phyloP scores from a whole-genome alignment of 1,284 basidiomycete genomes.

The Hemileia vastatrix region DNA sequence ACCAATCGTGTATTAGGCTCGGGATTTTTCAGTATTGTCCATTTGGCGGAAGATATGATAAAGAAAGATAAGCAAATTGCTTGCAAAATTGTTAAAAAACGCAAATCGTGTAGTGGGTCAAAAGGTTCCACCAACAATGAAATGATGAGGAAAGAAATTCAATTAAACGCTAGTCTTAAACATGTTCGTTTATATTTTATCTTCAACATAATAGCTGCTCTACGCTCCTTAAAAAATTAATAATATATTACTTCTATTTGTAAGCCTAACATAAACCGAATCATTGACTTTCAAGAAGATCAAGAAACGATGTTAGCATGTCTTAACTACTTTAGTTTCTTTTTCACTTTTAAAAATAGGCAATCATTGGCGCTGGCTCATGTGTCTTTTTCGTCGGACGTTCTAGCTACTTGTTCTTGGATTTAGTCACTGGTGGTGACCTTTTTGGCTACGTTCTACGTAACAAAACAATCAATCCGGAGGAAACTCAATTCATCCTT shows the following conservation, averaged over 20 bases:
- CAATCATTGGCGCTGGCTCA: neutral
- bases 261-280: slow-evolving; percentile 22
- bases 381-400: too few species aligned
- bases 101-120: neutral
- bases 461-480: slow-evolving; percentile 6
- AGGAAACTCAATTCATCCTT: slow-evolving; percentile 17
- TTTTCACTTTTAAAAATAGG: neutral
- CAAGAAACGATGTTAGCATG: slow-evolving; percentile 14
- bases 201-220: too few species aligned
- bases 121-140: neutral
- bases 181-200: slow-evolving; percentile 9
- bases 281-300: slow-evolving; percentile 15
- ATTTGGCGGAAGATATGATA: slow-evolving; percentile 7
- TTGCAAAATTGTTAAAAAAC: slow-evolving; percentile 16
- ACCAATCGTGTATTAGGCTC: slow-evolving; percentile 17
- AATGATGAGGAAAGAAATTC: slow-evolving; percentile 12
- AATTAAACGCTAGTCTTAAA: slow-evolving; percentile 19
- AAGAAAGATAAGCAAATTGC: slow-evolving; percentile 10
- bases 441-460: slow-evolving; percentile 20
- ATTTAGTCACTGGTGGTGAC: slow-evolving; percentile 21
- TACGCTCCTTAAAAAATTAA: too few species aligned
- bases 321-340: neutral
- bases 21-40: slow-evolving; percentile 21
- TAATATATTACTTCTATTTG: too few species aligned
- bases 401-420: slow-evolving; percentile 21